Percentiles rank a stretch among this genome's conserved stretches.
Conservation (phyloP, 148 eudicot genomes). For the Arctostaphylos glauca region DNA sequence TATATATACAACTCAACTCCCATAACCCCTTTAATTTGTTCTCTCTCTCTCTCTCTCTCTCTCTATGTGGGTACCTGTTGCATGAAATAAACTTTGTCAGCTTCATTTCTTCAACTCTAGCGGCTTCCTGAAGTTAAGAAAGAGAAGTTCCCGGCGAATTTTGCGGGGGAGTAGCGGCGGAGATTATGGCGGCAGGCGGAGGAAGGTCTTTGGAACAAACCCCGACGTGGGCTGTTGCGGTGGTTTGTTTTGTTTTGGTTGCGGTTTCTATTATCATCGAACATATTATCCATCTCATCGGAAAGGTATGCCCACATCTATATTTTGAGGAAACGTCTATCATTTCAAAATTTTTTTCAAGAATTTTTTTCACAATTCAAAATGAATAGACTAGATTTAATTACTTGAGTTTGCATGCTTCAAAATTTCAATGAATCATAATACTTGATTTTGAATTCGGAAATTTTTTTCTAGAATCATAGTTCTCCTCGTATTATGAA, state of each 20-base stretch:
- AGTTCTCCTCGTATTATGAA: background rate
- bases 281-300: constrained; percentile 43
- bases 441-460: too few species aligned
- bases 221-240: constrained; percentile 55
- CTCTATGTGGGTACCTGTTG: background rate
- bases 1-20: background rate
- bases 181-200: constrained; percentile 21
- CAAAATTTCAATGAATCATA: too few species aligned
- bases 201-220: constrained; percentile 48
- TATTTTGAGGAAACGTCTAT: too few species aligned
- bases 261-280: constrained; percentile 45
- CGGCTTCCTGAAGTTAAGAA: background rate
- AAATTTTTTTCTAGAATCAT: too few species aligned
- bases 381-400: too few species aligned
- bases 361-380: too few species aligned
- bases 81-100: background rate
- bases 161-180: background rate
- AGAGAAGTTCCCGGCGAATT: background rate
- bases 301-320: constrained; percentile 25
- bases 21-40: background rate
- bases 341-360: too few species aligned
- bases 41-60: background rate
- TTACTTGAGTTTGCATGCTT: too few species aligned
- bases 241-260: constrained; percentile 43
- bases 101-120: background rate